Evolutionary conservation across 192 early-diverging fungal genomes (phyloP), one percentile per base, ranked within the genome.

Genomic region (Mortierella antarctica): DNA sequence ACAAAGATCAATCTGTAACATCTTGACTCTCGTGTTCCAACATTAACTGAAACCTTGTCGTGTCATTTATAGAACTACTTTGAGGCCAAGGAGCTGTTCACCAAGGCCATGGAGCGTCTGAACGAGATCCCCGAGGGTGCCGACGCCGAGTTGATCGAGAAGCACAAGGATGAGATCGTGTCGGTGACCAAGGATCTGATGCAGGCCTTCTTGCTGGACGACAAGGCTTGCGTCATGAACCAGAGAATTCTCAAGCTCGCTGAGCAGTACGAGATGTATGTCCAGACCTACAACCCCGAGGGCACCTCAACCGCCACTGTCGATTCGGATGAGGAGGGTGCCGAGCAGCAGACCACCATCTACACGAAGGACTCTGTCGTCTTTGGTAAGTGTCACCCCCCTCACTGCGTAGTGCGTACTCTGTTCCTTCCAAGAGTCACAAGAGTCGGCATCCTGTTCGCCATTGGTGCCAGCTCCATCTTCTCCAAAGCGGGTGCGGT

Each of bases 191-290:
- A 88, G 62, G 82, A 74, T 68, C 82, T 90, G 51, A 86, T 90
- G 58, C 71, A 76, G 49, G 89, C 89, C 20, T 90, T 87, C 83
- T 70, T 90, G 52, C 71, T 90, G 61, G 89, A 90, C 71, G 89
- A 90, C 57, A 88, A 88, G 73, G 89, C 87, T 40, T 86, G 86
- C 52, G 80, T 83, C 49, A 87, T 90, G 86, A 86, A 86, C 57
- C 85, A 87, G 53, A 75, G 89, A 40, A 85, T 90, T 18, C 82
- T 90, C 52, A 85, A 86, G 69, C 83, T 90, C 52, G 89, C 86
- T 23, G 87, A 90, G 65, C 89, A 90, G 72, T 90, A 88, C 41
- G 89, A 90, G 65, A 31, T 68, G 40, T 80, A 80, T 57, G 77
- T 80, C 55, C 77, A 80, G 65, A 72, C 69, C 53, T 49, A 80